phyloP scores from a whole-genome alignment of 108 stramenopile genomes.

The Nitzschia palea region DNA sequence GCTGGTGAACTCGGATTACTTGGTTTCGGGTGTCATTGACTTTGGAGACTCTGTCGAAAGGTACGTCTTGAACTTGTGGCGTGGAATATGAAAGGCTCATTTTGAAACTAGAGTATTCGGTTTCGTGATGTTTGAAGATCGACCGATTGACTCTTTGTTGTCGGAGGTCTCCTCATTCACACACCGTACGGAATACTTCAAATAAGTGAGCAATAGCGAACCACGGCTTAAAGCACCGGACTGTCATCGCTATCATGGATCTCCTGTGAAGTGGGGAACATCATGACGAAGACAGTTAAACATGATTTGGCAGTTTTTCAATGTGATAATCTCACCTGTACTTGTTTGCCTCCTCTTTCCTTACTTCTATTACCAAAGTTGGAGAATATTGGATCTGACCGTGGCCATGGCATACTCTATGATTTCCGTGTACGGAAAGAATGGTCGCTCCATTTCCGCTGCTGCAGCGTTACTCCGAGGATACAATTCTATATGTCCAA shows the following conservation, averaged over 20 bases:
- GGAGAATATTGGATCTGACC: slow-evolving; percentile 82
- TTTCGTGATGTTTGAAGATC: slow-evolving; percentile 47
- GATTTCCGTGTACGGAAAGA: slow-evolving; percentile 73
- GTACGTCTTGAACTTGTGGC: slow-evolving; percentile 39
- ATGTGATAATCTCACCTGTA: neutral
- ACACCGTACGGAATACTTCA: slow-evolving; percentile 74
- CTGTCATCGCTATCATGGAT: slow-evolving; percentile 89
- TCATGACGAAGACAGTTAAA: slow-evolving; percentile 86
- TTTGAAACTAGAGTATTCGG: slow-evolving; percentile 80
- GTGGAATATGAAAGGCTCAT: slow-evolving; percentile 21
- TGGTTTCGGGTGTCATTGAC: slow-evolving; percentile 83
- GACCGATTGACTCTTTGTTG: slow-evolving; percentile 84
- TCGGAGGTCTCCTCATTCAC: slow-evolving; percentile 70
- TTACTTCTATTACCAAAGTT: slow-evolving; percentile 41
- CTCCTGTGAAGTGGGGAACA: slow-evolving; percentile 40
- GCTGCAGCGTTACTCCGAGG: slow-evolving; percentile 82
- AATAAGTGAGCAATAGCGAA: slow-evolving; percentile 87
- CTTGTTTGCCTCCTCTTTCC: too few species aligned
- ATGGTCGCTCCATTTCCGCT: slow-evolving; percentile 60
- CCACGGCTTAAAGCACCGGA: slow-evolving; percentile 92
- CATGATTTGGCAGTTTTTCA: slow-evolving; percentile 28
- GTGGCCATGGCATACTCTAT: slow-evolving; percentile 88
- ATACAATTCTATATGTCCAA: slow-evolving; percentile 58
- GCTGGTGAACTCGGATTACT: slow-evolving; percentile 53
- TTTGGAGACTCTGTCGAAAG: slow-evolving; percentile 89